Evolutionary conservation across 345 rosid species (phyloP).

Genomic region (thale cress (Arabidopsis thaliana)): DNA sequence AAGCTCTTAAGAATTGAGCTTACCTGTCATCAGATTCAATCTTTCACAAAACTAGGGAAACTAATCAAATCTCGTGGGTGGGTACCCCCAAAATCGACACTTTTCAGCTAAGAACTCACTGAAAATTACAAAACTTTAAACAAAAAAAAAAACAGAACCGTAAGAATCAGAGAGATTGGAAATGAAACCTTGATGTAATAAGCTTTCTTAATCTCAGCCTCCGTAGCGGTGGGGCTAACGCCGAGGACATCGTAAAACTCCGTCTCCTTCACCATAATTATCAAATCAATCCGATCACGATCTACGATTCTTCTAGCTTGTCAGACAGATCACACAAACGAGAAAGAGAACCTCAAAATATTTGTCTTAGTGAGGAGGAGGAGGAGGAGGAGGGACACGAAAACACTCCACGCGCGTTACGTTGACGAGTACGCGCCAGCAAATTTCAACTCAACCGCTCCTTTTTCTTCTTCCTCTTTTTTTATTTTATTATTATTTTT

Average conservation of each 20-base stretch:
- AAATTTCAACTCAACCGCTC: slow-evolving; percentile 35
- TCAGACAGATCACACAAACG: slow-evolving; percentile 30
- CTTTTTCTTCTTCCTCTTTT: slow-evolving; percentile 11
- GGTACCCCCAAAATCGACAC: neutral
- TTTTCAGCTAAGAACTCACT: neutral
- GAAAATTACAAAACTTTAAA: neutral
- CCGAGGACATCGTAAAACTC: slow-evolving; percentile 95
- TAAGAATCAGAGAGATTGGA: slow-evolving; percentile 23
- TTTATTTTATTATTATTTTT: neutral
- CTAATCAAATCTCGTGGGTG: neutral
- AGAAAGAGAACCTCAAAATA: neutral
- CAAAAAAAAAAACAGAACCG: neutral
- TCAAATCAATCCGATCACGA: slow-evolving; percentile 28
- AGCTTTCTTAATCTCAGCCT: slow-evolving; percentile 94
- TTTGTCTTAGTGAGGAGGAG: neutral
- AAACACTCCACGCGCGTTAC: slow-evolving; percentile 35
- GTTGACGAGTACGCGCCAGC: slow-evolving; percentile 33
- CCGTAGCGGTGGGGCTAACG: slow-evolving; percentile 88
- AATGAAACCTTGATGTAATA: slow-evolving; percentile 82
- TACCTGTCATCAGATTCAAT: no score
- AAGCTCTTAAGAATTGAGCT: neutral
- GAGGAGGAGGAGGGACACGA: neutral
- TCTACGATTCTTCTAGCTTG: slow-evolving; percentile 1
- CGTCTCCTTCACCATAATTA: slow-evolving; percentile 83
- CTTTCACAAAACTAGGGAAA: neutral